phyloP scores from a whole-genome alignment of 1,139 yeast genomes.

The Blastobotrys raffinosifermentans region DNA sequence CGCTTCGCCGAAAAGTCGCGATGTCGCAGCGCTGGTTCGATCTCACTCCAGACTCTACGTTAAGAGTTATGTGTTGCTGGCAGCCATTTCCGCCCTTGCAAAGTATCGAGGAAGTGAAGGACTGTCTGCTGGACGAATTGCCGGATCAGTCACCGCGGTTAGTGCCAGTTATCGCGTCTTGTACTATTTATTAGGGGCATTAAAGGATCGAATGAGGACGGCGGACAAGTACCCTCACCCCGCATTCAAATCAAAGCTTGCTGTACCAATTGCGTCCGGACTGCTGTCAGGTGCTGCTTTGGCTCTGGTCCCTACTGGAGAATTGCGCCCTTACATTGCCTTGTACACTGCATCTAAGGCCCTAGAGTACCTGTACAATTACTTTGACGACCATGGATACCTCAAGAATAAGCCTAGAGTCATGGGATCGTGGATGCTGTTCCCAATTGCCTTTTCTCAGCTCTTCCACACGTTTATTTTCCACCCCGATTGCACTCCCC shows the following conservation, averaged over 20 bases:
- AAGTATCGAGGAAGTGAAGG: slow-evolving; percentile 7
- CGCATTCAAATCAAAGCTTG: slow-evolving; percentile 15
- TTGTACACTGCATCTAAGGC: slow-evolving; percentile 33
- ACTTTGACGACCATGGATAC: slow-evolving; percentile 32
- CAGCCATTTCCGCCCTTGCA: slow-evolving; percentile 13
- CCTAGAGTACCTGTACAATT: slow-evolving; percentile 33
- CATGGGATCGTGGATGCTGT: slow-evolving; percentile 37
- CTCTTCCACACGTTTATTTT: slow-evolving; percentile 34
- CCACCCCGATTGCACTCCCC: slow-evolving; percentile 34
- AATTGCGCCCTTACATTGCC: slow-evolving; percentile 24
- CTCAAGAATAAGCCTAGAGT: slow-evolving; percentile 33
- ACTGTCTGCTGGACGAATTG: slow-evolving; percentile 20
- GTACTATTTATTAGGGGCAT: slow-evolving; percentile 17
- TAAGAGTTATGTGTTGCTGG: slow-evolving; percentile 24
- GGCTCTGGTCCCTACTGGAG: slow-evolving; percentile 27
- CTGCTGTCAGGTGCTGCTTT: slow-evolving; percentile 29
- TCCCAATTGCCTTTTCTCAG: slow-evolving; percentile 39
- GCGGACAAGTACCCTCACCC: slow-evolving; percentile 9
- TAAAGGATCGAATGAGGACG: slow-evolving; percentile 10
- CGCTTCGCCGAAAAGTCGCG: slow-evolving; percentile 10
- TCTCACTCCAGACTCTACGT: slow-evolving; percentile 23
- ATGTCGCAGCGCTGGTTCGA: slow-evolving; percentile 12
- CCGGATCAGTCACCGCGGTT: slow-evolving; percentile 25
- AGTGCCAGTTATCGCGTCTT: slow-evolving; percentile 27
- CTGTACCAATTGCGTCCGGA: slow-evolving; percentile 28